phyloP scores from a whole-genome alignment of 1,284 basidiomycete genomes.

The Ustilago esculenta region DNA sequence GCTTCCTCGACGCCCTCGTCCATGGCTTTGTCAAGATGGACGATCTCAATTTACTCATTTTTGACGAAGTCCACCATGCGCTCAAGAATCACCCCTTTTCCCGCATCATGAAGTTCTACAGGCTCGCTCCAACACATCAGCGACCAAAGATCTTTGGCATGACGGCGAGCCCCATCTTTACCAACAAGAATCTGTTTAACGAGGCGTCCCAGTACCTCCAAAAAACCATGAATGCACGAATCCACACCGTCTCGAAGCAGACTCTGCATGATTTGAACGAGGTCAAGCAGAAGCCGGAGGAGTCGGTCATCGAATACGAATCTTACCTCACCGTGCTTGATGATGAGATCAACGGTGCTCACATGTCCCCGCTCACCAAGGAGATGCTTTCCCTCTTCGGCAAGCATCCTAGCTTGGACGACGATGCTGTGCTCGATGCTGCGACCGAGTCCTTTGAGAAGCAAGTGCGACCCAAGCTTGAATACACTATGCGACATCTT shows the following conservation, averaged over 20 bases:
- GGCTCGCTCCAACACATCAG: constrained; percentile 5
- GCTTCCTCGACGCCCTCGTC: constrained; percentile 49
- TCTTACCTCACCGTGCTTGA: constrained; percentile 13
- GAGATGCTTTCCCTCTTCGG: constrained; percentile 21
- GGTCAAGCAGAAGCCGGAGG: constrained; percentile 39
- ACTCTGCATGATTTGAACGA: constrained; percentile 24
- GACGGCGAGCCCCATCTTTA: constrained; percentile 55
- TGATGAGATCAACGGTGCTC: constrained; percentile 1
- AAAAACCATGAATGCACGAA: constrained; percentile 38
- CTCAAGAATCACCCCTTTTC: constrained; percentile 44
- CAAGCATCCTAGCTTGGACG: neutral
- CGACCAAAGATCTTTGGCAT: constrained; percentile 59
- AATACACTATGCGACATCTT: constrained; percentile 32
- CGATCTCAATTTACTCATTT: constrained; percentile 51
- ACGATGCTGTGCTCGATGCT: constrained; percentile 7
- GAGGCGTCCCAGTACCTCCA: constrained; percentile 39
- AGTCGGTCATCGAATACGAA: constrained; percentile 54
- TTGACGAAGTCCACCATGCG: constrained; percentile 58
- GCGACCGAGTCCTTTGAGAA: constrained; percentile 24
- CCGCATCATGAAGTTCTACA: constrained; percentile 57
- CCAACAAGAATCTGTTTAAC: constrained; percentile 10
- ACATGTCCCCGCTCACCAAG: constrained; percentile 9
- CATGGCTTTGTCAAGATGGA: constrained; percentile 50
- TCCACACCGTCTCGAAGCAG: constrained; percentile 39
- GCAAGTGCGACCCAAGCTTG: constrained; percentile 38